Percentiles rank a stretch among this genome's conserved stretches.
phyloP scores from a whole-genome alignment of 2,329 filamentous ascomycete species.

The Chrysoporthe austroafricana region DNA sequence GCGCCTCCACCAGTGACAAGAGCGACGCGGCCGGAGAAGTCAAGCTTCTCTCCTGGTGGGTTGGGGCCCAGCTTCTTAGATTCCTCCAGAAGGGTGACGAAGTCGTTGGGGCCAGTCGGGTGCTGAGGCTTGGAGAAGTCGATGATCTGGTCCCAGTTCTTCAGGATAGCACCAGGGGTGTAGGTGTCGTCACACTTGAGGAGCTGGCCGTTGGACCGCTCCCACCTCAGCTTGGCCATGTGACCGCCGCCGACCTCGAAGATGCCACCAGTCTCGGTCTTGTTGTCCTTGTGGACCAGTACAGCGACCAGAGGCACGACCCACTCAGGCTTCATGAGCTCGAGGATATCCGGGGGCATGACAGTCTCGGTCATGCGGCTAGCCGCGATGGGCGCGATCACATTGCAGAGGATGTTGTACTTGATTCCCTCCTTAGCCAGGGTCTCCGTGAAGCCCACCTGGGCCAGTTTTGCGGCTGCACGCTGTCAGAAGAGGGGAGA shows the following conservation, averaged over 20 bases:
- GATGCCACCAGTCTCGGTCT: slow-evolving; percentile 80
- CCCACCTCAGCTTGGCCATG: slow-evolving; percentile 92
- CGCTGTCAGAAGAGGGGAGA: slow-evolving; percentile 11
- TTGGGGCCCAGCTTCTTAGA: slow-evolving; percentile 78
- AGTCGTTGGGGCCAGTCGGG: slow-evolving; percentile 84
- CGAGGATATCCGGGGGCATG: slow-evolving; percentile 91
- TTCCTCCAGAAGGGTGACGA: slow-evolving; percentile 82
- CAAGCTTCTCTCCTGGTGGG: slow-evolving; percentile 71
- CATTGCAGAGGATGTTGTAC: slow-evolving; percentile 96
- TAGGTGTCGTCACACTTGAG: slow-evolving; percentile 87
- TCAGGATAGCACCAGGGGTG: slow-evolving; percentile 84
- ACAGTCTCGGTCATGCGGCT: slow-evolving; percentile 95
- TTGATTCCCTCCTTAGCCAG: slow-evolving; percentile 96
- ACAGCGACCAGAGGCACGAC: slow-evolving; percentile 90
- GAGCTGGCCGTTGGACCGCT: slow-evolving; percentile 85
- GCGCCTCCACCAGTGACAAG: slow-evolving; percentile 87
- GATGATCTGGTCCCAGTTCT: slow-evolving; percentile 85
- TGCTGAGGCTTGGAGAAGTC: slow-evolving; percentile 87
- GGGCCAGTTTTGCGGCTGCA: slow-evolving; percentile 83
- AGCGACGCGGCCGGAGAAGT: slow-evolving; percentile 84
- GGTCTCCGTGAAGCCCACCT: slow-evolving; percentile 97
- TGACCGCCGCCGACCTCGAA: slow-evolving; percentile 94
- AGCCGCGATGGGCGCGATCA: slow-evolving; percentile 92
- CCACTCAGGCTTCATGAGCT: slow-evolving; percentile 88
- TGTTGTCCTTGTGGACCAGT: slow-evolving; percentile 84